Base-by-base conservation (phyloP, 495 filamentous ascomycete genomes). In the Rhizodiscina lignyota region DNA sequence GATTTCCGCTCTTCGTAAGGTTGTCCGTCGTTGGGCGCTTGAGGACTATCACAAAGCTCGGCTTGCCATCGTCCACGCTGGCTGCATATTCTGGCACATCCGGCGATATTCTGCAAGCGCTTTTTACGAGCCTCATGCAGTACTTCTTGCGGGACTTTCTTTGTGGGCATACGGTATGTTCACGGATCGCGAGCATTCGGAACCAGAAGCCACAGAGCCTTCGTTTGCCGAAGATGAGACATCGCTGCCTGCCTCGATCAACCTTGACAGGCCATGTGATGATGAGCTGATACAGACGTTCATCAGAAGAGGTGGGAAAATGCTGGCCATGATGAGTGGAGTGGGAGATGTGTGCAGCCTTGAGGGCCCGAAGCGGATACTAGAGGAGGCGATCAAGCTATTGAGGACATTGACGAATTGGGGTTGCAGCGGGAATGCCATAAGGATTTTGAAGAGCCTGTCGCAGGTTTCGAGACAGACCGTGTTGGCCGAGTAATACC, bases 31-130 rank as follows among this genome's bases (percentile, higher is more conserved):
- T 23, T 69, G 66, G 66, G 59, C 62, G 10, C 51, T 51, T 10
- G 54, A 67, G 37, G 63, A 67, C 35, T 63, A 68, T 40, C 62
- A 66, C 42, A 71, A 71, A 43, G 66, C 66, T 13, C 59, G 67
- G 4, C 49, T 71, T 2, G 62, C 65, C 12, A 59, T 69, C n/a
- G 59, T 69, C 3, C 67, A 71, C 38, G 62, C 65, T 4, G 67
- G 67, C 0, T 51, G 55, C 4, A 47, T 60, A 0, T 55, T 70
- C 18, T 69, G 62, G 58, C 61, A 70, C 36, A 47, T 68, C 2
- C 57, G 62, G 15, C 54, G 60, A 13, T 65, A 62, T 37, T 62
- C 64, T 5, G 54, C 49, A 0, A 60, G 58, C 38, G 55, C 55
- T 17, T 69, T 70, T 20, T 63, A 69, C 36, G 67, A 70, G 33